These are phyloP conservation scores for Hansenula sp. DNA, from an alignment of 1,139 yeast genomes.

Conservation along the genomic window DNA sequence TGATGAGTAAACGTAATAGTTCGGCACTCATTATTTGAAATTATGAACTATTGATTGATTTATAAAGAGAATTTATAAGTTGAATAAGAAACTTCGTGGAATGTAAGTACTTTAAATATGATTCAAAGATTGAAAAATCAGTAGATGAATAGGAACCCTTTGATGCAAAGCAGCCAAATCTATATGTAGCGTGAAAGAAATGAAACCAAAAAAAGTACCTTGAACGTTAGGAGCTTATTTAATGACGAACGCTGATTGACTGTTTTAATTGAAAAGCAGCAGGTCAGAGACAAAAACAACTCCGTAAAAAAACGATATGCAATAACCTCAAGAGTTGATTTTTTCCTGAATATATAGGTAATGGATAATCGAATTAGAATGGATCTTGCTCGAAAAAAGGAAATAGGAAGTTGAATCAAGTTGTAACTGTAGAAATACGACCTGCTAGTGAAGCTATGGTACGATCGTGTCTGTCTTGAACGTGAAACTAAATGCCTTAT, in stretches of 20 bases:
- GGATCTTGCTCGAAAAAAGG: too few species aligned
- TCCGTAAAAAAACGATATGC: background rate
- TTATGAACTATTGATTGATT: background rate
- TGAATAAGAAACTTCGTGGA: background rate
- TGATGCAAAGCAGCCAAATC: too few species aligned
- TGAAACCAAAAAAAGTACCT: too few species aligned
- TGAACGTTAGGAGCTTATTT: too few species aligned
- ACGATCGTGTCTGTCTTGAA: too few species aligned
- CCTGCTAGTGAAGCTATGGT: background rate
- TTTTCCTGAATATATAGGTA: background rate
- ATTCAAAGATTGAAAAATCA: background rate
- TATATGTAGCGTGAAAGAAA: too few species aligned
- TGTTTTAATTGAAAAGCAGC: background rate
- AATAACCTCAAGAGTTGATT: slow-evolving; percentile 1
- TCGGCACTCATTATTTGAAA: background rate
- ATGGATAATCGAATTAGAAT: background rate
- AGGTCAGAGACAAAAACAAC: background rate
- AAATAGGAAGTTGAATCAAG: background rate
- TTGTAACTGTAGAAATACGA: background rate
- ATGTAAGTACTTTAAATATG: background rate
- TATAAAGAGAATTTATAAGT: background rate
- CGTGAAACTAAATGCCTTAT: too few species aligned
- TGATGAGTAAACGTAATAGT: background rate
- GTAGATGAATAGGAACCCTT: too few species aligned
- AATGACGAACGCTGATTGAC: too few species aligned